Evolutionary conservation across 805 yeast species (phyloP).

Genomic region (Pichia gijzeniarum): DNA sequence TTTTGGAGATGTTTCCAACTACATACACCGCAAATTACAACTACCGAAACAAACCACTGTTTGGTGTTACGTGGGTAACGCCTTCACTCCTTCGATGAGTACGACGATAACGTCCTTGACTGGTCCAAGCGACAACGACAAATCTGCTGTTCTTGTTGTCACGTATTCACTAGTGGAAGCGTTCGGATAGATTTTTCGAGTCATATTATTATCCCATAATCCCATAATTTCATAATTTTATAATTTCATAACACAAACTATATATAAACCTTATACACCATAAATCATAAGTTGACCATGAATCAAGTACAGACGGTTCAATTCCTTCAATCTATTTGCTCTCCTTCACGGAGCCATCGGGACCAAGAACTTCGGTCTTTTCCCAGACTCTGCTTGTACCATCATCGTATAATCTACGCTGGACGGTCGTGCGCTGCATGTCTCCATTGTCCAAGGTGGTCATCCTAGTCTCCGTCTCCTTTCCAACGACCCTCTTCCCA

Average conservation of each 20-base stretch:
- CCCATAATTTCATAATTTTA: background rate
- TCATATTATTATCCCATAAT: background rate
- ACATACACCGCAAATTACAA: constrained; percentile 39
- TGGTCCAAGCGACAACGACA: constrained; percentile 29
- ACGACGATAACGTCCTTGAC: constrained; percentile 21
- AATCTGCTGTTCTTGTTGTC: constrained; percentile 31
- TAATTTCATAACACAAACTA: no score
- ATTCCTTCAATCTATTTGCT: background rate
- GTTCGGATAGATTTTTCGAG: constrained; percentile 34
- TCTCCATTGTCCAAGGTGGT: constrained; percentile 38
- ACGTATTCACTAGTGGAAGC: constrained; percentile 43
- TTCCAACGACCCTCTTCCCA: constrained; percentile 29
- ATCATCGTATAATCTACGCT: constrained; percentile 7
- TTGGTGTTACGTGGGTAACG: constrained; percentile 40
- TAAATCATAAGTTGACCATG: no score
- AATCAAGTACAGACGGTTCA: no score
- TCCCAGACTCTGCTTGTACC: constrained; percentile 9
- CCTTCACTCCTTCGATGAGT: constrained; percentile 41
- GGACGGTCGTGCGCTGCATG: constrained; percentile 28
- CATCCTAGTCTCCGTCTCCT: constrained; percentile 32
- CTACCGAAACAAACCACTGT: constrained; percentile 9
- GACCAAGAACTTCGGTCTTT: constrained; percentile 9
- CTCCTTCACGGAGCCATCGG: constrained; percentile 10
- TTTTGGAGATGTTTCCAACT: constrained; percentile 30
- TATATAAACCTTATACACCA: no score